Base-by-base conservation (phyloP, 2,329 filamentous ascomycete species). In the Gyromitra esculenta region DNA sequence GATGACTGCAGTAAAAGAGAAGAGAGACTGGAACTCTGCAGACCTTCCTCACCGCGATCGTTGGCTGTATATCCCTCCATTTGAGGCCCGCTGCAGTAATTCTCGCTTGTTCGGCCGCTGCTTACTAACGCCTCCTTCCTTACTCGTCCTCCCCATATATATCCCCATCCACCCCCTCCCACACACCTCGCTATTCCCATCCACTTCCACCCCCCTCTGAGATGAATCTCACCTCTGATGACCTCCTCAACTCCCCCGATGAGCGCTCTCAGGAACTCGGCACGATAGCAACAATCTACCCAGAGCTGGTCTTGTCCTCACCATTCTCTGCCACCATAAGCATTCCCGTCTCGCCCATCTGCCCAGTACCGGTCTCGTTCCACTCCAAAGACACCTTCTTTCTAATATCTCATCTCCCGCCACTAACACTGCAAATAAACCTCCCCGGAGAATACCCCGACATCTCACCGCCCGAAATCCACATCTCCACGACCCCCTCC, bases 201-300 rank as follows among this genome's bases (percentile, higher is more conserved):
- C 15, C 39, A 4, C 41, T 4, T 43, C 2, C 59, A n/a, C 39
- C 18, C 5, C 11, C 6, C 18, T 37, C n/a, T 35, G 48, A 31
- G n/a, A 77, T 77, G 84, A 13, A 13, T 37, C 72, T 76, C 52
- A 52, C 59, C n/a, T n/a, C 67, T 39, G 75, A 75, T 13, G 39
- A 59, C 18, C 71, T 79, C 41, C 68, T 83, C 71, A 83, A 83
- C 74, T 83, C 82, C 78, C 86, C 87, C 80, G 87, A 89, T 80
- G 84, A 86, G 78, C 88, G 90, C 64, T 82, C 85, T 70, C 84
- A 86, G 60, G 90, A 91, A 84, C 85, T 91, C 70, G 87, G 86
- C 80, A 87, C 89, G 13, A 86, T 91, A 72, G 84, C 86, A 72
- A 88, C 89, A 77, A 91, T 92, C 80, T 92, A 87, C 79, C 90